Percentiles rank a stretch among this genome's conserved stretches.
These are phyloP conservation scores for Heterobasidion parviporum DNA, from an alignment of 1,284 basidiomycete species.

Conservation along the genomic window DNA sequence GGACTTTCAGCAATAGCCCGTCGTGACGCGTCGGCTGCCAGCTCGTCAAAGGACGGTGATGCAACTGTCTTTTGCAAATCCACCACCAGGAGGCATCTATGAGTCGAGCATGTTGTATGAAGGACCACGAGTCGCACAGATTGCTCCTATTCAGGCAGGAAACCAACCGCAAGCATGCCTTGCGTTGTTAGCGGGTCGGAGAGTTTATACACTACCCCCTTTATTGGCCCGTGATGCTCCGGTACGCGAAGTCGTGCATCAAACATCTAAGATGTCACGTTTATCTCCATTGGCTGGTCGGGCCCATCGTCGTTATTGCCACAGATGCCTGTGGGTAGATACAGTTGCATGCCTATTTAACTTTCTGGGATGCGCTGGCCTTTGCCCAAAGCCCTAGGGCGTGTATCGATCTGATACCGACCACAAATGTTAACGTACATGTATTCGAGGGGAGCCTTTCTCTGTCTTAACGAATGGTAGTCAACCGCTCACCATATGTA, in stretches of 20 bases:
- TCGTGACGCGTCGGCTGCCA: not conserved
- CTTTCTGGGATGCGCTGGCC: no score
- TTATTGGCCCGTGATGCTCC: no score
- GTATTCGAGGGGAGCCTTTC: not conserved
- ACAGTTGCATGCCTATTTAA: no score
- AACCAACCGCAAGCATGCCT: not conserved
- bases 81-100: not conserved
- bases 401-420: not conserved
- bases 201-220: no score
- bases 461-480: not conserved
- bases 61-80: not conserved
- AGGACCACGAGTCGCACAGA: not conserved
- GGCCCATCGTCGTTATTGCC: no score
- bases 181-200: no score
- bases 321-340: no score
- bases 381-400: no score
- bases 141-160: not conserved
- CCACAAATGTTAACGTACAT: not conserved
- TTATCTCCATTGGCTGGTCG: no score
- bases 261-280: no score
- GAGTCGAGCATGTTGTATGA: not conserved
- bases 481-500: not conserved
- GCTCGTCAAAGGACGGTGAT: not conserved
- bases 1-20: not conserved
- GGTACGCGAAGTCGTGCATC: no score